phyloP scores from a whole-genome alignment of 192 early-diverging fungal genomes.

The Umbelopsis ramanniana region DNA sequence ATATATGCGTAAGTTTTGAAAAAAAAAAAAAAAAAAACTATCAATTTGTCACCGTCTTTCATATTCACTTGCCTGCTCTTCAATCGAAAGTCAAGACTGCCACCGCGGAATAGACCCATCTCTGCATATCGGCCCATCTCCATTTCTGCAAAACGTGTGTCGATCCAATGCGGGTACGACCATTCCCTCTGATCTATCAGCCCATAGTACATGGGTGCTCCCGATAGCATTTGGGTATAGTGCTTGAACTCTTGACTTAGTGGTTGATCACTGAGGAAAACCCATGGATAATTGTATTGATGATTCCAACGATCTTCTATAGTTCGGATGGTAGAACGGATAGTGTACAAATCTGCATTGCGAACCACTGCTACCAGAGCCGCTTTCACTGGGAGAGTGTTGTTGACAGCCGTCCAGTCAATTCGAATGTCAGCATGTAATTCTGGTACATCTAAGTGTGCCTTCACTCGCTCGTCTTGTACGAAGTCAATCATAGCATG shows the following conservation, averaged over 20 bases:
- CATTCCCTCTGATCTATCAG: constrained; percentile 56
- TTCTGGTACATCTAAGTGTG: background rate
- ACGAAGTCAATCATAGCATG: constrained; percentile 3
- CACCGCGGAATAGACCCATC: constrained; percentile 55
- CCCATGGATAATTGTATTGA: constrained; percentile 79
- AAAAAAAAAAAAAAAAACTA: too few species aligned
- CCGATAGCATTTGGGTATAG: constrained; percentile 54
- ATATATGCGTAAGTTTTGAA: background rate
- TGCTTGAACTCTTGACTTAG: constrained; percentile 71
- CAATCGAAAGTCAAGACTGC: constrained; percentile 58
- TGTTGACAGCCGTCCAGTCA: background rate
- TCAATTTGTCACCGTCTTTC: background rate
- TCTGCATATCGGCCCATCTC: constrained; percentile 52
- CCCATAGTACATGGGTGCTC: constrained; percentile 64
- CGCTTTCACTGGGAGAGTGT: constrained; percentile 46
- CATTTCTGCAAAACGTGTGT: constrained; percentile 53
- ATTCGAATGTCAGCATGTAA: constrained; percentile 1
- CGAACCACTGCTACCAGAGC: constrained; percentile 78
- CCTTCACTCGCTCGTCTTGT: background rate
- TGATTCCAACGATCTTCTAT: constrained; percentile 84
- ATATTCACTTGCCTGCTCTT: background rate
- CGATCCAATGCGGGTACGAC: constrained; percentile 67
- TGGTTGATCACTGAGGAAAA: constrained; percentile 81
- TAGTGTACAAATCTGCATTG: constrained; percentile 68
- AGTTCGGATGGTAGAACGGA: constrained; percentile 59